phyloP scores from a whole-genome alignment of 179 eudicot genomes.

The Pouteria campechiana region DNA sequence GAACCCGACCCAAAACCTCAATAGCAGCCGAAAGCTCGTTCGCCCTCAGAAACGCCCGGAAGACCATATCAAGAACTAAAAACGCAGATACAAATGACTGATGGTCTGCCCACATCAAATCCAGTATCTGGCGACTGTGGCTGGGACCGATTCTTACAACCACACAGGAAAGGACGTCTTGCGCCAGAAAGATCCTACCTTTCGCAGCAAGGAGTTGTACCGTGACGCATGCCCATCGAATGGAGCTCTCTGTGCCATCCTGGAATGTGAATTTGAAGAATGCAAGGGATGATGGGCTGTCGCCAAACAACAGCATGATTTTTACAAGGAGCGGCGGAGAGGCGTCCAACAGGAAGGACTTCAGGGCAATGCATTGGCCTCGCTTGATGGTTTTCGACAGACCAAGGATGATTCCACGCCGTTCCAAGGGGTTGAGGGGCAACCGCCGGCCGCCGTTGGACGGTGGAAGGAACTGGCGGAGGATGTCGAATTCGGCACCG shows the following conservation, averaged over 20 bases:
- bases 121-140: conserved; percentile 43
- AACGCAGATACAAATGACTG: conserved; percentile 35
- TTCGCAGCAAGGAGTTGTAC: conserved; percentile 41
- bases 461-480: conserved; percentile 50
- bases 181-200: conserved; percentile 34
- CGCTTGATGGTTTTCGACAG: conserved; percentile 38
- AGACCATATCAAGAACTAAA: conserved; percentile 67
- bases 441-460: not conserved
- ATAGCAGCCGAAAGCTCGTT: conserved; percentile 40
- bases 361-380: conserved; percentile 16
- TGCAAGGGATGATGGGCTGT: conserved; percentile 38
- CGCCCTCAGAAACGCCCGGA: conserved; percentile 65
- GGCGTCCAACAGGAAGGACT: conserved; percentile 34
- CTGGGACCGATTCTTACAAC: conserved; percentile 39
- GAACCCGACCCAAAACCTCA: conserved; percentile 48
- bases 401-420: conserved; percentile 41
- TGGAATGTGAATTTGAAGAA: conserved; percentile 54
- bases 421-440: conserved; percentile 22
- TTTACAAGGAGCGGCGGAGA: conserved; percentile 54
- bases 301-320: conserved; percentile 39
- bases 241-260: conserved; percentile 25
- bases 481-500: conserved; percentile 15
- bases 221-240: conserved; percentile 39
- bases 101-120: conserved; percentile 52
- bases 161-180: conserved; percentile 63